These are phyloP conservation scores for Flagelloscypha sp. DNA, from an alignment of 768 basidiomycete species.

Conservation along the genomic window DNA sequence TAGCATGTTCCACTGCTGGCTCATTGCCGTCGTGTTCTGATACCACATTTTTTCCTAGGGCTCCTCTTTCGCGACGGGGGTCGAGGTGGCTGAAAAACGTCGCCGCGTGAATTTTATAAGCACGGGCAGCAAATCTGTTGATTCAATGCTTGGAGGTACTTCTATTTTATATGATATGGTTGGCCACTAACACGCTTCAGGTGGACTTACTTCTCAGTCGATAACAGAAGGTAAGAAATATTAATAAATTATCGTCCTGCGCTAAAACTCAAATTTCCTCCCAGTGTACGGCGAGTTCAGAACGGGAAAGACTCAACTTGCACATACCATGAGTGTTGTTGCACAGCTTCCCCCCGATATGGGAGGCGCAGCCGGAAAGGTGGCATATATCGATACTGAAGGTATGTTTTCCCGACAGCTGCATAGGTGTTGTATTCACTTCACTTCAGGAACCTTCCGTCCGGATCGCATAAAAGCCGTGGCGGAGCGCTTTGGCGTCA, in stretches of 20 bases:
- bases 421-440: no score
- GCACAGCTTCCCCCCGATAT: constrained; percentile 84
- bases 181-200: constrained; percentile 27
- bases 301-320: constrained; percentile 93
- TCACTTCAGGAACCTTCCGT: constrained; percentile 80
- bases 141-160: constrained; percentile 79
- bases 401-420: constrained; percentile 29
- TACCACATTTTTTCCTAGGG: constrained; percentile 40
- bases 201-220: constrained; percentile 86
- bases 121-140: constrained; percentile 89
- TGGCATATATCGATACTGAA: constrained; percentile 69
- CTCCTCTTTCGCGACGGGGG: constrained; percentile 84
- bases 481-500: constrained; percentile 91
- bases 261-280: neutral
- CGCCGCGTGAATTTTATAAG: constrained; percentile 77
- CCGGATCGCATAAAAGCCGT: constrained; percentile 89
- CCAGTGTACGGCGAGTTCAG: constrained; percentile 93
- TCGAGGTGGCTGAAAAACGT: constrained; percentile 83
- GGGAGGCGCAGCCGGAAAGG: constrained; percentile 88
- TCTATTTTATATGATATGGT: neutral
- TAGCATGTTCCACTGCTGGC: constrained; percentile 47
- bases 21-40: constrained; percentile 1
- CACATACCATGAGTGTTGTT: constrained; percentile 90
- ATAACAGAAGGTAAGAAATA: constrained; percentile 70
- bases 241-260: neutral